Conservation (phyloP, 441 rosid genomes). For the Gossypium trilobum region DNA sequence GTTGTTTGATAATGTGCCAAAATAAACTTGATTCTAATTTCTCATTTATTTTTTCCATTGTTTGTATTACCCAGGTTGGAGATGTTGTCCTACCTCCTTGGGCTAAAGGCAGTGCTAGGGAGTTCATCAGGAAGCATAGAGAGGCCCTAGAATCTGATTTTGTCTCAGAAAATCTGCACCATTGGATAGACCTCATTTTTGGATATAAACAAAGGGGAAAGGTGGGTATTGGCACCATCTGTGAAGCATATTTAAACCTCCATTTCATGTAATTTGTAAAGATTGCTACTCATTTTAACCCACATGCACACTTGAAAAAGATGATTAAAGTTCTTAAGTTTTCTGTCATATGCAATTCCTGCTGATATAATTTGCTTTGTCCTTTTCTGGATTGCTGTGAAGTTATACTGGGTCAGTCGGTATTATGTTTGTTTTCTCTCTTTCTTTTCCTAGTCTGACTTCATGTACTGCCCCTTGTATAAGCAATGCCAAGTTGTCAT, state of each 20-base stretch:
- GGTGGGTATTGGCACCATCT: constrained; percentile 37
- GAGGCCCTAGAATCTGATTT: constrained; percentile 95
- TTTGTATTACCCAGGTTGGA: constrained; percentile 49
- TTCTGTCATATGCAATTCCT: neutral
- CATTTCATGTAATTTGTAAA: constrained; percentile 1
- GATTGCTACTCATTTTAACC: neutral
- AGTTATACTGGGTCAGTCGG: neutral
- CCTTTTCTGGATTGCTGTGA: neutral
- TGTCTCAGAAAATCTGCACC: constrained; percentile 95
- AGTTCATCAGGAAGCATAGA: constrained; percentile 87
- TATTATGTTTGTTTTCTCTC: neutral
- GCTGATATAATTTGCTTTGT: neutral
- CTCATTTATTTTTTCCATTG: constrained; percentile 7
- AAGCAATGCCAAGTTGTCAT: neutral
- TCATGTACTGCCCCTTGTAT: neutral
- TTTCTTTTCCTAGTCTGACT: neutral
- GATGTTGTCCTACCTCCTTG: constrained; percentile 90
- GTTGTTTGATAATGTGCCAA: constrained; percentile 8
- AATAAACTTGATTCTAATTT: neutral
- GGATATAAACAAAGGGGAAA: constrained; percentile 98
- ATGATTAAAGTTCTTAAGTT: neutral
- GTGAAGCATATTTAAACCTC: constrained; percentile 4
- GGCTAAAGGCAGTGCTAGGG: constrained; percentile 95
- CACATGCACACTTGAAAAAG: neutral
- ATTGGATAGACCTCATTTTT: constrained; percentile 99